Base-by-base conservation (phyloP, 106 monocot species). In the Phalaenopsis aphrodite region DNA sequence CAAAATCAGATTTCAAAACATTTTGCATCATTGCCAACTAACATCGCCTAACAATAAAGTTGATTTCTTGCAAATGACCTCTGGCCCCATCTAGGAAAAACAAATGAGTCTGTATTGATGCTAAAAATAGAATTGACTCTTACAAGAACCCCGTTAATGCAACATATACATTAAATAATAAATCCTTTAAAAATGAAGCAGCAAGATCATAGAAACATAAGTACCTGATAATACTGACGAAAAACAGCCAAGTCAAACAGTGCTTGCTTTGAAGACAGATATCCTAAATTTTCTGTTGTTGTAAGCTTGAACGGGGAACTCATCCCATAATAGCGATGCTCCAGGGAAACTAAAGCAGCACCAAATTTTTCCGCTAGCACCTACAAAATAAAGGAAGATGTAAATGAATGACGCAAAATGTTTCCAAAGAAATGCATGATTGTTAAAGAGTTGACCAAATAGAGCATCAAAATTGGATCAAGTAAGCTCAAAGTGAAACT, bases 241-340 rank as follows among this genome's bases (percentile, higher is more conserved):
- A 98, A 98, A 88, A 91, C 85, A 84, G 94, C 98, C 78, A 98
- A 86, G 83, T 98, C 98, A 92, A 89, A 98, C 24, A 98, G 84
- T 58, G 98, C 98, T 75, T 98, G 97, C 77, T 98, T 98, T 77
- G 98, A 98, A 42, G 98, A 98, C 16, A 98, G 87, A 81, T 86
- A 98, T 84, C 77, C 83, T 46, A 98, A 84, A 75, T 98, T 98
- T 75, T 92, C 78, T 41, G 98, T 92, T 41, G 89, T 87, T 49
- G 86, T 71, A 42, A 61, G 43, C 78, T 87, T 48, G 77, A 94
- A 98, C 80, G 98, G 98, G 41, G 90, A 89, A 57, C 98, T 94
- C 83, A 92, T 92, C 41, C 98, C 98, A 85, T 98, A 98, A 78
- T 98, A 98, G 8, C 98, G 88, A 85, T 98, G 98, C 85, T 98